Percentiles rank a stretch among this genome's conserved stretches.
These are phyloP conservation scores for Brasilioporus rufonigricans DNA, from an alignment of 768 basidiomycete genomes.

Conservation along the genomic window DNA sequence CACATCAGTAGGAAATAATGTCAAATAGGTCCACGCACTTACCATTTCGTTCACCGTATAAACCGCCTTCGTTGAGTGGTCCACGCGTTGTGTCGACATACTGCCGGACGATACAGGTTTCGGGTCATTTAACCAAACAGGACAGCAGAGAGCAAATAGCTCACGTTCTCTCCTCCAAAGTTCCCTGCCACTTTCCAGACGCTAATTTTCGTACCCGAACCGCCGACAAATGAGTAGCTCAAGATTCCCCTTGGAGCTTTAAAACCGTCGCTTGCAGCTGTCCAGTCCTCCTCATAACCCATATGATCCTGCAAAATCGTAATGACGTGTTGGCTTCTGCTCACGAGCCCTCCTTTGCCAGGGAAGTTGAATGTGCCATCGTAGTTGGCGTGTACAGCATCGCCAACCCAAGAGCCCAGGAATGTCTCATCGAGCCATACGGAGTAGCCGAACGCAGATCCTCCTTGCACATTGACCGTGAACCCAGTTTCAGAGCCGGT, in stretches of 20 bases:
- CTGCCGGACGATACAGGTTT: constrained; percentile 20
- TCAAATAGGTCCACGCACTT: background rate
- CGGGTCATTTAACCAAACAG: background rate
- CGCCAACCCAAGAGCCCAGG: constrained; percentile 40
- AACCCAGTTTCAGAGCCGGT: constrained; percentile 46
- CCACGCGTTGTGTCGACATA: constrained; percentile 50
- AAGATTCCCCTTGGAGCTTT: constrained; percentile 49
- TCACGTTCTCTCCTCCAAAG: constrained; percentile 45
- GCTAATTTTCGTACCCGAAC: constrained; percentile 35
- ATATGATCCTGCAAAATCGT: constrained; percentile 56
- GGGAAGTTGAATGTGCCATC: constrained; percentile 18
- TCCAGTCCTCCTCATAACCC: constrained; percentile 48
- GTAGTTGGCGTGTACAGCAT: constrained; percentile 10
- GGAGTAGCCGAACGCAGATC: constrained; percentile 47
- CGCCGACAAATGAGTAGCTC: constrained; percentile 45
- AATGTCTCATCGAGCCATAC: constrained; percentile 48
- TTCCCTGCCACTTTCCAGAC: constrained; percentile 53
- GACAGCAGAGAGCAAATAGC: constrained; percentile 5
- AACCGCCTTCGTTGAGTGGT: constrained; percentile 58
- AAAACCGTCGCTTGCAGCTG: constrained; percentile 42
- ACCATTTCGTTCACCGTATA: constrained; percentile 53
- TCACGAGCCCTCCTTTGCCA: background rate
- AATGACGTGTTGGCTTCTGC: constrained; percentile 39
- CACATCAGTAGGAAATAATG: constrained; percentile 2
- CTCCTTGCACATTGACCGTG: constrained; percentile 40